Evolutionary conservation across 2,329 filamentous ascomycete genomes (phyloP).

Genomic region (Incumbomyces delicatus): DNA sequence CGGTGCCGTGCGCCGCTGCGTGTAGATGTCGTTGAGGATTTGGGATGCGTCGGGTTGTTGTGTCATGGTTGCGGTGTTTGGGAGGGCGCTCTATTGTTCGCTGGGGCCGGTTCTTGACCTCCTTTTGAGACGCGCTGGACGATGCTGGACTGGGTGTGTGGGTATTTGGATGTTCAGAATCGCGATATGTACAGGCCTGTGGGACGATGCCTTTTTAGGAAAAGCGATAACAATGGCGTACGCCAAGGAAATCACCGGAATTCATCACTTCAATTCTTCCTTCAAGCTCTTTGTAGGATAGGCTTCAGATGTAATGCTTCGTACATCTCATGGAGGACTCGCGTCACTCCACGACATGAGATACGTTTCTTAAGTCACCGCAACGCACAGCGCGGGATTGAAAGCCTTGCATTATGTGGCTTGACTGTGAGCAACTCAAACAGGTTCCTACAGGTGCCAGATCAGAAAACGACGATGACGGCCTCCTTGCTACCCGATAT

Average conservation of each 20-base stretch:
- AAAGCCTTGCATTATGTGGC: no score
- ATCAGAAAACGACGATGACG: no score
- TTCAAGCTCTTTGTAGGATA: no score
- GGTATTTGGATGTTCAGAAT: neutral
- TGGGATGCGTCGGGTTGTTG: neutral
- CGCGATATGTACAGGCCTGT: neutral
- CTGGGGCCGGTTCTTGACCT: neutral
- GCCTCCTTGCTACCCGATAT: no score
- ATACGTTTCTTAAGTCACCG: no score
- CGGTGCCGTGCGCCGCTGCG: conserved; percentile 19
- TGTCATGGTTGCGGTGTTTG: neutral
- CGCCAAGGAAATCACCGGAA: neutral
- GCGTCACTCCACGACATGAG: no score
- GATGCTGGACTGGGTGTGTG: neutral
- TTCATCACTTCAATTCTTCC: no score
- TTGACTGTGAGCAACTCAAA: no score
- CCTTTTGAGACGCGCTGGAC: neutral
- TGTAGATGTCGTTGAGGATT: conserved; percentile 9
- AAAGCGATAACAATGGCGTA: conserved; percentile 2
- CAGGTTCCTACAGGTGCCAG: no score
- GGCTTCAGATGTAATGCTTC: no score
- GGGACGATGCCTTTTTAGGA: conserved; percentile 2
- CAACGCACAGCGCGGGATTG: no score
- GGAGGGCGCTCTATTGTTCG: neutral
- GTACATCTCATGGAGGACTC: no score